Base-by-base conservation (phyloP, 2,329 filamentous ascomycete species). In the Monosporascus sp. region DNA sequence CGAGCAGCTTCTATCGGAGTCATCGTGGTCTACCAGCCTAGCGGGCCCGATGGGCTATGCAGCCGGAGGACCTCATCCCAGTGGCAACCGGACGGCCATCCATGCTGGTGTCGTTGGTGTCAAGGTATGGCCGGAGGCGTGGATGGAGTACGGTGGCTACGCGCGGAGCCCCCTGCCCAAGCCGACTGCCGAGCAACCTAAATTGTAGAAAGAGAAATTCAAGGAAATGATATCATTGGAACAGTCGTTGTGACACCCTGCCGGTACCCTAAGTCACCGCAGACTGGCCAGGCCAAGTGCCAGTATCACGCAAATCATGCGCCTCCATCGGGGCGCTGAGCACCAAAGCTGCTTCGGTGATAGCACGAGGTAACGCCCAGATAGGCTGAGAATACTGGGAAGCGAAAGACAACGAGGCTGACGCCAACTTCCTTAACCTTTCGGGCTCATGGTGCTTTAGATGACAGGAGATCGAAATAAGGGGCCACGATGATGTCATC, bases 31-130 rank as follows among this genome's bases (percentile, higher is more conserved):
- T 88, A 80, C 66, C 73, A 76, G 49, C 68, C 77, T 41, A 86
- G 85, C 22, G 76, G 81, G 56, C 63, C 81, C 38, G 69, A 74
- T 27, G 83, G 87, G 86, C 87, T 2, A 78, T 80, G 62, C 78
- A 76, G 59, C 69, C 87, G 68, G 87, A 90, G 69, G 84, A 82
- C 46, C 71, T 84, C 22, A 75, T 91, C 44, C 83, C 86, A 45
- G 75, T 79, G 88, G 84, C 46, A 87, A 91, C 71, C 90, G 86
- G 87, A 82, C 80, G 3, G 84, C 85, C 31, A 90, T 89, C 56
- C 80, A 87, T 63, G 83, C 84, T 52, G 87, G 87, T 47, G 84
- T 91, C 52, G 81, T 88, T 27, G 86, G 85, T 46, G 86, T 86
- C 61, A 91, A 90, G 74, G 80, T 82, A 52, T 85, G 81, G 5